Evolutionary conservation across 2,329 filamentous ascomycete species (phyloP).

Genomic region (Trichoderma semiorbis): DNA sequence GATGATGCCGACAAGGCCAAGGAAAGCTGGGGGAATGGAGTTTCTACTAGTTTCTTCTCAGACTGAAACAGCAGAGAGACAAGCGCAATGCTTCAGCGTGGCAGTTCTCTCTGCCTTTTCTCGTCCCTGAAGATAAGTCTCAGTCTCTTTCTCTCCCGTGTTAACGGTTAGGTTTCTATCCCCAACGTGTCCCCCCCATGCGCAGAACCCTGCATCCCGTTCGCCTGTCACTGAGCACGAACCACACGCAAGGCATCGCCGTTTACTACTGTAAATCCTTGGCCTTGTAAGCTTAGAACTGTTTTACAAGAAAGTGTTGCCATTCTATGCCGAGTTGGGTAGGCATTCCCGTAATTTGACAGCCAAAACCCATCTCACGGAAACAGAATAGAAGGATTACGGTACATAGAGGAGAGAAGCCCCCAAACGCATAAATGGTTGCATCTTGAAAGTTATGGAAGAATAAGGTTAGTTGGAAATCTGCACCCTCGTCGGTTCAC

Average conservation of each 20-base stretch:
- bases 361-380: background rate
- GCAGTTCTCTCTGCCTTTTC: background rate
- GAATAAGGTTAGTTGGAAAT: background rate
- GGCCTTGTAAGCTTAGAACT: background rate
- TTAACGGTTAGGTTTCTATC: background rate
- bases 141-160: background rate
- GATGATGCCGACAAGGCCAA: background rate
- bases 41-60: background rate
- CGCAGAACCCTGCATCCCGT: background rate
- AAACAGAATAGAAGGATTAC: background rate
- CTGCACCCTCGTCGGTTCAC: background rate
- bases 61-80: background rate
- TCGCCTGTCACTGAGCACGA: background rate
- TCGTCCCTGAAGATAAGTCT: background rate
- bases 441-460: slow-evolving; percentile 8
- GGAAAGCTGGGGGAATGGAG: slow-evolving; percentile 1
- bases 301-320: background rate
- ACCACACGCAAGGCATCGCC: background rate
- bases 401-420: background rate
- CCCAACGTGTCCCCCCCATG: background rate
- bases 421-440: background rate
- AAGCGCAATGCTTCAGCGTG: background rate
- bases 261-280: background rate
- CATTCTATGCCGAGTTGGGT: background rate
- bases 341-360: background rate